Base-by-base conservation (phyloP, 2,329 filamentous ascomycete genomes). In the Alternaria consortialis region DNA sequence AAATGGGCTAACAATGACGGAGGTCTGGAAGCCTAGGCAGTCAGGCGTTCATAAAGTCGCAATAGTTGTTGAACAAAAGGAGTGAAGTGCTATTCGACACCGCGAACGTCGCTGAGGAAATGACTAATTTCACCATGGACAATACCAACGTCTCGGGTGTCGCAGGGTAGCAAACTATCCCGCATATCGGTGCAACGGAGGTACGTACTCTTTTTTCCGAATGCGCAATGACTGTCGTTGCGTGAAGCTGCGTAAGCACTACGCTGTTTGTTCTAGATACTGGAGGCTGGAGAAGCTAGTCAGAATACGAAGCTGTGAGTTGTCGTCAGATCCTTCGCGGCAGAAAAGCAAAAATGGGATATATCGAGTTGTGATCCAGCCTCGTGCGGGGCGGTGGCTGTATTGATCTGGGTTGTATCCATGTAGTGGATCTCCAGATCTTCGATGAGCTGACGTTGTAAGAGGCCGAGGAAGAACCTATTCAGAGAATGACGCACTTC, bases 1-100 rank as follows among this genome's bases (percentile, higher is more conserved):
- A 29, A 55, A 66, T 64, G 66, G 63, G 48, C 60, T 53, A 56
- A 66, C 13, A 56, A 64, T 70, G 62, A 67, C 64, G 60, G 44
- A 37, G 12, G 37, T 17, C 13, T 51, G 47, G 40, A 42, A 48
- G 40, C 34, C 53, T 52, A 25, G 53, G 34, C 53, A 25, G 44
- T n/a, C 34, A 60, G 39, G 47, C 46, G 39, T 44, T 39, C 17
- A 27, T 15, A 42, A 25, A 9, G 25, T 39, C 36, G 23, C 32
- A 27, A 25, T 43, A 4, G 40, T 46, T 32, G 32, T 40, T n/a
- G 27, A 52, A 52, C 27, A 20, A 23, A 15, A 17, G 44, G 42
- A 44, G 29, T 20, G 15, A 40, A 17, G 34, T 46, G 32, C 23
- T 44, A 34, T 34, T 43, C 39, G 23, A 43, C 29, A 25, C 39